Evolutionary conservation across 73 alveolate genomes (phyloP).

Genomic region (Halteria grandinella): DNA sequence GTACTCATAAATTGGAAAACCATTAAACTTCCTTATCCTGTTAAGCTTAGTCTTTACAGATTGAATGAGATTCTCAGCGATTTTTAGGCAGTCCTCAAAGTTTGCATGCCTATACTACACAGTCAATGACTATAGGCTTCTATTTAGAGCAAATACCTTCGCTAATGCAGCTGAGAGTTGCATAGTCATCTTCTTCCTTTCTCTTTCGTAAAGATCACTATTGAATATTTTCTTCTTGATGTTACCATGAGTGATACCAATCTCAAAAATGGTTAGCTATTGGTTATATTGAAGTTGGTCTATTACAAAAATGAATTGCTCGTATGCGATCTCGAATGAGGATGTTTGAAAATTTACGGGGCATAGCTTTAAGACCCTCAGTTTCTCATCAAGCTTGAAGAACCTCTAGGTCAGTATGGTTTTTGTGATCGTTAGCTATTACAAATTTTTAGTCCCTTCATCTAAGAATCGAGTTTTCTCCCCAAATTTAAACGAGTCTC

Average conservation of each 20-base stretch:
- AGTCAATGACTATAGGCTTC: not conserved
- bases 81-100: constrained; percentile 19
- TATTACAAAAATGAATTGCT: constrained; percentile 6
- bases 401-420: not conserved
- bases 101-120: constrained; percentile 36
- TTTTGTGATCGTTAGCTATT: constrained; percentile 1
- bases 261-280: constrained; percentile 1
- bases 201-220: constrained; percentile 30
- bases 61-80: constrained; percentile 23
- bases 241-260: constrained; percentile 43
- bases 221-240: constrained; percentile 34
- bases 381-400: not conserved
- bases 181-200: constrained; percentile 12
- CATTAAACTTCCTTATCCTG: not conserved
- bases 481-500: constrained; percentile 5
- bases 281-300: constrained; percentile 13
- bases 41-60: constrained; percentile 5
- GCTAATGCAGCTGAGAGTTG: constrained; percentile 7
- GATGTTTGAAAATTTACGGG: constrained; percentile 11
- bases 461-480: constrained; percentile 28
- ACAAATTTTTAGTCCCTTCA: not conserved
- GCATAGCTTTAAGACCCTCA: not conserved
- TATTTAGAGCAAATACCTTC: constrained; percentile 18
- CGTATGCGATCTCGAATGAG: constrained; percentile 21
- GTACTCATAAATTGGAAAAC: constrained; percentile 27